Evolutionary conservation across 306 rosid genomes (phyloP), one percentile per base, ranked within the genome.

Genomic region (Fragaria ananassa): DNA sequence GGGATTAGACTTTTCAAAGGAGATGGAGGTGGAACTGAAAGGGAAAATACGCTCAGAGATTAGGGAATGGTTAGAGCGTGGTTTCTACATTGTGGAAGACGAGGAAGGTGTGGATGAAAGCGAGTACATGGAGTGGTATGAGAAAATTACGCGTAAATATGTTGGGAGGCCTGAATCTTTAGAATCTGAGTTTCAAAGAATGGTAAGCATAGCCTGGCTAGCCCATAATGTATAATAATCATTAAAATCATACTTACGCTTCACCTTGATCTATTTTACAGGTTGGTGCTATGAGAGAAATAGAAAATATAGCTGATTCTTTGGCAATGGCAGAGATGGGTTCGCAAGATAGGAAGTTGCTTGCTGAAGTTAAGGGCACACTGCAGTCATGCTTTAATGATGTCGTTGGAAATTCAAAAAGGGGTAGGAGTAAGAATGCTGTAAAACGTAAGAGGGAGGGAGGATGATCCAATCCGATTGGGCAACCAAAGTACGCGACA

Each of bases 151-250:
- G 13, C 91, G 93, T 11, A 90, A 76, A 74, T 89, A 77, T 73
- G 87, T 90, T 0, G 94, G 94, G 54, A 82, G 93, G 77, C 87
- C 89, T 25, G 87, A 91, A 72, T 86, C 96, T 18, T 75, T 91
- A 42, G 98, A 90, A 57, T 88, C 98, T 1, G 92, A 93, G 86
- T 86, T 90, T 82, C 90, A 93, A 84, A 87, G 91, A 82, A 80
- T 85, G 25, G 90, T 81, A 89, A 84, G 96, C 64, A 62, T 58
- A 61, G 58, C 76, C 17, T 49, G 2, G 7, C 9, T n/a, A 66
- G 57, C 54, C 25, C 34, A 35, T 21, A 18, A 51, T 53, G 51
- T 71, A 57, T 11, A 47, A 72, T 69, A 64, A 74, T 79, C 61
- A 10, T 75, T 57, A 58, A 31, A 75, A 76, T 70, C 13, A 45